Base-by-base conservation (phyloP, 2,329 filamentous ascomycete genomes). In the Alternaria rosae region DNA sequence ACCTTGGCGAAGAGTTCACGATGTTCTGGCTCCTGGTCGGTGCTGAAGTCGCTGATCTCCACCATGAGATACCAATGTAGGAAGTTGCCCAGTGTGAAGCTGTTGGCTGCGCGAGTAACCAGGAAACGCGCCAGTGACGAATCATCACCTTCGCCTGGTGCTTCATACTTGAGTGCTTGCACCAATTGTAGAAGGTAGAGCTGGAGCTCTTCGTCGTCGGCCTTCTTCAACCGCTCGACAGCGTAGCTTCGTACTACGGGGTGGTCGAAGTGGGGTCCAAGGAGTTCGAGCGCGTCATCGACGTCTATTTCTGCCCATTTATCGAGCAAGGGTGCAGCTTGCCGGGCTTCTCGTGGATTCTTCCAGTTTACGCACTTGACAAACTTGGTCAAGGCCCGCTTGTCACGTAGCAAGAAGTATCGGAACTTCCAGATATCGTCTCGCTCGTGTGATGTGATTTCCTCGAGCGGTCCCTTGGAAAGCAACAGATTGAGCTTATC, bases 1-100 rank as follows among this genome's bases (percentile, higher is more conserved):
- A 99, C 92, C 71, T 94, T 93, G 26, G 92, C 91, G 79, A 97
- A 99, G 17, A 98, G 88, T 65, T 92, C 92, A 47, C 92, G 91
- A 74, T 94, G 91, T 59, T 90, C 88, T 5, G 88, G 84, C 21
- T 89, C 86, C 70, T 94, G 92, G 44, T 93, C 91, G 4, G 89
- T 88, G 67, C 91, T 93, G 41, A 82, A 80, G 76, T 97, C 94
- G 70, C 96, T 93, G 70, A 94, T 96, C 80, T 99, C 96, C 1
- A 99, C 95, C 89, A 97, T 97, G 3, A 99, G 85, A 78, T 98
- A 99, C 95, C 95, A 99, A 78, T 97, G 92, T 56, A 99, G 88
- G 80, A 96, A 97, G 76, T 97, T 99, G 28, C 94, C 95, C 2
- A 99, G 86, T 62, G 91, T 90, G 73, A 97, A 92, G 74, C 97